Percentiles rank a stretch among this genome's conserved stretches.
phyloP scores from a whole-genome alignment of 2,329 filamentous ascomycete species.

The Tolypocladium guangdongense region DNA sequence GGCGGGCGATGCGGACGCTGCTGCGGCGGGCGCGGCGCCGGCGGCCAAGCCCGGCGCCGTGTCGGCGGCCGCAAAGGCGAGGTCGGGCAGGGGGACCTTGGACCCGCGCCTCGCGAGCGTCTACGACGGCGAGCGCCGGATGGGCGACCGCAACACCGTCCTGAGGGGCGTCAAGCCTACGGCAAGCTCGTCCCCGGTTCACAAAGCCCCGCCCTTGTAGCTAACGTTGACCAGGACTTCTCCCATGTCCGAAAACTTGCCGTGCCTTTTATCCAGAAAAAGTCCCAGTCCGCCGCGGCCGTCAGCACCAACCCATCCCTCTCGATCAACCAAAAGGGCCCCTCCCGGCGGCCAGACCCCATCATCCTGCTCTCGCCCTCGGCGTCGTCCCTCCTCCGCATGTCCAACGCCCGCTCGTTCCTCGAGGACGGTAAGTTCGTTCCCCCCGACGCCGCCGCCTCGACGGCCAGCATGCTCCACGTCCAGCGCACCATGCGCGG shows the following conservation, averaged over 20 bases:
- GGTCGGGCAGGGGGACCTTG: conserved; percentile 53
- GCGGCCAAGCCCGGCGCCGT: conserved; percentile 25
- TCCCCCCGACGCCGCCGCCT: conserved; percentile 59
- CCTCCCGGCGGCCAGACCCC: conserved; percentile 52
- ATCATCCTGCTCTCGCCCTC: conserved; percentile 97
- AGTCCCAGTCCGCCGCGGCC: conserved; percentile 31
- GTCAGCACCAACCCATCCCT: conserved; percentile 33
- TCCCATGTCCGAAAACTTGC: conserved; percentile 84
- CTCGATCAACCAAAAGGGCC: conserved; percentile 41
- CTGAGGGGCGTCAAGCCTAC: conserved; percentile 81
- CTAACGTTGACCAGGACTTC: conserved; percentile 60
- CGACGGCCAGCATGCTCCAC: conserved; percentile 70
- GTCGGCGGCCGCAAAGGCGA: conserved; percentile 32
- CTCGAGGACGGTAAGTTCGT: conserved; percentile 75
- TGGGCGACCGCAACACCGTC: conserved; percentile 85
- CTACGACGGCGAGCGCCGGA: conserved; percentile 81
- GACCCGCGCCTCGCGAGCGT: conserved; percentile 80
- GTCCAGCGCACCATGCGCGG: conserved; percentile 66
- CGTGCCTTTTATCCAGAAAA: conserved; percentile 60
- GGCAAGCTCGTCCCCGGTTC: conserved; percentile 48
- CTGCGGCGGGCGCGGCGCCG: conserved; percentile 29
- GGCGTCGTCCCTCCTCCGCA: conserved; percentile 84
- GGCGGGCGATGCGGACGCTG: conserved; percentile 47
- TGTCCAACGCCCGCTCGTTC: conserved; percentile 93
- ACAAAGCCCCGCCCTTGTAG: not conserved